phyloP scores from a whole-genome alignment of 73 alveolate species.

The Urostyla sp. region DNA sequence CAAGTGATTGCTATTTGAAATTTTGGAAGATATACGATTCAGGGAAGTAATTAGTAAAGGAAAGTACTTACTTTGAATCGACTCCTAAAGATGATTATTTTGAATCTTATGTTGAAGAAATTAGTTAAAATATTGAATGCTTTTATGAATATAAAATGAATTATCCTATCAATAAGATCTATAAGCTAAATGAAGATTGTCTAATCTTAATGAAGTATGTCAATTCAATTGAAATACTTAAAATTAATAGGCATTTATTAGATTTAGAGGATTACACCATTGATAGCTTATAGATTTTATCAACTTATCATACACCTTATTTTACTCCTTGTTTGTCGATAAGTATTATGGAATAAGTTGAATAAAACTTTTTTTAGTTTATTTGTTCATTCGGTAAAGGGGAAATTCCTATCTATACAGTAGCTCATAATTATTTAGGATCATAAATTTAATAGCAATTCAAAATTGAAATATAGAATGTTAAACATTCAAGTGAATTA shows the following conservation, averaged over 20 bases:
- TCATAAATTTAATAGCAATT: conserved; percentile 1
- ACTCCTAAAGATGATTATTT: too few relatives aligned
- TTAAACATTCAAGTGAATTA: conserved; percentile 5
- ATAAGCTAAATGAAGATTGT: neutral
- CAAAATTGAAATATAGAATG: conserved; percentile 15
- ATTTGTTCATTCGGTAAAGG: conserved; percentile 20
- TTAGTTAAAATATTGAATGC: conserved; percentile 3
- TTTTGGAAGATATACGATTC: conserved; percentile 1
- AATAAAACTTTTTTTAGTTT: neutral
- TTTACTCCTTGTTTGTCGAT: neutral
- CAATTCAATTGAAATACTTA: conserved; percentile 4
- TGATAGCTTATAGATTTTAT: neutral
- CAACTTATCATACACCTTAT: conserved; percentile 24
- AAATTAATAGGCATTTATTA: neutral
- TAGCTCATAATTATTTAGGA: neutral
- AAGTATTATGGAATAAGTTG: neutral
- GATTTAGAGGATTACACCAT: neutral
- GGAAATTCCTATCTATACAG: conserved; percentile 19
- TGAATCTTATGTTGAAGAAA: conserved; percentile 8
- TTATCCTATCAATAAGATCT: conserved; percentile 1
- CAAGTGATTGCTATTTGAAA: too few relatives aligned
- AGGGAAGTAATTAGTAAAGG: neutral
- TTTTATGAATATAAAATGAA: conserved; percentile 1
- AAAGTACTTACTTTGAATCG: neutral
- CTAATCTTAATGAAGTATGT: conserved; percentile 16